phyloP scores from a whole-genome alignment of 305 asterid species.

The Fraxinus greggii region DNA sequence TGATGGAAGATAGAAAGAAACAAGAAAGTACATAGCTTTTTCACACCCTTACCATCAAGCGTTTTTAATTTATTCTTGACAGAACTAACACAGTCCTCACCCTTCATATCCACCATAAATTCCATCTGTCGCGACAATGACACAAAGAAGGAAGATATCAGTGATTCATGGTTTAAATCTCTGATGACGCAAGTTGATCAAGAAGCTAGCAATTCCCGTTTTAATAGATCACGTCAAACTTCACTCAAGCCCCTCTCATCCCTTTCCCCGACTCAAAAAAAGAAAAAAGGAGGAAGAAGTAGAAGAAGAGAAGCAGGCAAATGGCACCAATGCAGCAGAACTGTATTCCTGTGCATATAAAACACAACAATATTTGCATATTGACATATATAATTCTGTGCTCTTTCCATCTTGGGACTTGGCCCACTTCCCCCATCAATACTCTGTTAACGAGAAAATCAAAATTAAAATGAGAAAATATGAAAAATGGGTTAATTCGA shows the following conservation, averaged over 20 bases:
- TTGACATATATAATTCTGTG: background rate
- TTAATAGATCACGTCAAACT: background rate
- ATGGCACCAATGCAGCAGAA: background rate
- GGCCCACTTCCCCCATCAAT: background rate
- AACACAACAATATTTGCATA: background rate
- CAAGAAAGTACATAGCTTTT: background rate
- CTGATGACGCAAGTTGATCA: background rate
- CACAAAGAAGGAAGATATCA: conserved; percentile 18
- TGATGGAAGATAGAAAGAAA: background rate
- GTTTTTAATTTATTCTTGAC: conserved; percentile 71
- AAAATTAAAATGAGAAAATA: background rate
- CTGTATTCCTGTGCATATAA: background rate
- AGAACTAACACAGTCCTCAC: conserved; percentile 83
- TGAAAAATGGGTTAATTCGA: background rate
- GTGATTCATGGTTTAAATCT: conserved; percentile 3
- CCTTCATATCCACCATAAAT: conserved; percentile 90
- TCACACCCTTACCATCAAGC: conserved; percentile 58
- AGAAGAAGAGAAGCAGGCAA: background rate
- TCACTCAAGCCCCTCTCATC: background rate
- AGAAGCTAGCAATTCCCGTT: background rate
- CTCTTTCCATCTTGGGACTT: background rate
- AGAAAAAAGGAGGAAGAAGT: background rate
- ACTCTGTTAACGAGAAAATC: background rate
- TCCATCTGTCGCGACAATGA: conserved; percentile 58
- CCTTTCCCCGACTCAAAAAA: background rate